Base-by-base conservation (phyloP, 1,139 yeast genomes). In the Wickerhamomyces sp. region DNA sequence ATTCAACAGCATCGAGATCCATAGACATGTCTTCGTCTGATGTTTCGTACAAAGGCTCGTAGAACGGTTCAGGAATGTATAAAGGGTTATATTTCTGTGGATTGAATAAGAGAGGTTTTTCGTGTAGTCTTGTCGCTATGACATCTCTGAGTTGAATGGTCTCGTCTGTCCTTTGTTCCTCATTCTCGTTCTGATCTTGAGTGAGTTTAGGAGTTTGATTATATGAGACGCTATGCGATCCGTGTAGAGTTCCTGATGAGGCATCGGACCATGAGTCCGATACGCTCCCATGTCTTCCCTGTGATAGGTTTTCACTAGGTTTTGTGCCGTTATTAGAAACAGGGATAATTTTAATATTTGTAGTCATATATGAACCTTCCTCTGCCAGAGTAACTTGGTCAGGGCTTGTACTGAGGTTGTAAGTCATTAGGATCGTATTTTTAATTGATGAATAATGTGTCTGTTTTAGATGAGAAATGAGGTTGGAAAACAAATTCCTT, bases 1-100 rank as follows among this genome's bases (percentile, higher is more conserved):
- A 76, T 7, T 16, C 26, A 8, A 20, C 5, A 14, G 16, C 6
- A 4, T 28, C 19, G 28, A 33, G 28, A 13, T 17, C 24, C 6
- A 28, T 6, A 8, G n/a, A 8, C 7, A 17, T 14, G n/a, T 5
- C 21, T n/a, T 28, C 21, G 9, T 28, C 15, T 5, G 17, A 18
- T 5, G n/a, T 13, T 7, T 14, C 17, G 6, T 27, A 6, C n/a
- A 27, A n/a, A n/a, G n/a, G n/a, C n/a, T n/a, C n/a, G n/a, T n/a
- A n/a, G n/a, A n/a, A n/a, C n/a, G n/a, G n/a, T n/a, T n/a, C n/a
- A n/a, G n/a, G n/a, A n/a, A n/a, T n/a, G n/a, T n/a, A n/a, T n/a
- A n/a, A n/a, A n/a, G n/a, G n/a, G n/a, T n/a, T n/a, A 12, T 22
- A 22, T 12, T 8, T 8, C 12, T 8, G 25, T 22, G 10, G 10